These are phyloP conservation scores for Gastrolobium bilobum DNA, from an alignment of 306 rosid species.

Conservation along the genomic window DNA sequence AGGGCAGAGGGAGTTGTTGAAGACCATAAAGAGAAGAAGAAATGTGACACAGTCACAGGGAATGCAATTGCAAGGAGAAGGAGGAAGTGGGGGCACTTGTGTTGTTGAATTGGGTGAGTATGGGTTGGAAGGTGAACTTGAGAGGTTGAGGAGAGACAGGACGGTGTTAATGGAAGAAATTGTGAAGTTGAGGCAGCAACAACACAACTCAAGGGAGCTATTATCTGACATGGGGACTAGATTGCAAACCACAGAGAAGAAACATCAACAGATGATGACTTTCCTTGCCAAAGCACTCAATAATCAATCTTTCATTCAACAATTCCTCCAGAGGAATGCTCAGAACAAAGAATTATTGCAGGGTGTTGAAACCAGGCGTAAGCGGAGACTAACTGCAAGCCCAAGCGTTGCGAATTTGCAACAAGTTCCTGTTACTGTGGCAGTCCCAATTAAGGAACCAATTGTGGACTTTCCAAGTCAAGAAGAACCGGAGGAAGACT, in stretches of 20 bases:
- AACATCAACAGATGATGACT: slow-evolving; percentile 72
- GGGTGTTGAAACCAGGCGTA: slow-evolving; percentile 61
- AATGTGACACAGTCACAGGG: slow-evolving; percentile 64
- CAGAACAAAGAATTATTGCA: slow-evolving; percentile 54
- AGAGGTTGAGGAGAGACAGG: slow-evolving; percentile 73
- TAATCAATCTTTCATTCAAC: slow-evolving; percentile 63
- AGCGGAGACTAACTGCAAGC: slow-evolving; percentile 70
- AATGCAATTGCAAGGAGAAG: slow-evolving; percentile 31
- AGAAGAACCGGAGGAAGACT: slow-evolving; percentile 50
- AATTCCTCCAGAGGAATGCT: slow-evolving; percentile 52
- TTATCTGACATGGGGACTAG: slow-evolving; percentile 69
- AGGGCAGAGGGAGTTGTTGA: slow-evolving; percentile 80
- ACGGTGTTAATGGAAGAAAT: slow-evolving; percentile 73
- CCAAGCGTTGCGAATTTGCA: slow-evolving; percentile 71
- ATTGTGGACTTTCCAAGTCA: slow-evolving; percentile 41
- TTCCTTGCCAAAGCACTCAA: slow-evolving; percentile 81
- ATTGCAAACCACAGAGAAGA: slow-evolving; percentile 69
- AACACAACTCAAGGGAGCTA: slow-evolving; percentile 67
- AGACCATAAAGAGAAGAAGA: slow-evolving; percentile 90
- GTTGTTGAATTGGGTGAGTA: slow-evolving; percentile 82
- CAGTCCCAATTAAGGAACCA: slow-evolving; percentile 37
- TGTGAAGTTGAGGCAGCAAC: slow-evolving; percentile 78
- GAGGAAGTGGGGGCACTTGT: slow-evolving; percentile 58
- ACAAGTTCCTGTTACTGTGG: slow-evolving; percentile 45
- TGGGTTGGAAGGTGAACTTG: slow-evolving; percentile 79